phyloP scores from a whole-genome alignment of 805 yeast species.

The Cyberlindnera suaveolens region DNA sequence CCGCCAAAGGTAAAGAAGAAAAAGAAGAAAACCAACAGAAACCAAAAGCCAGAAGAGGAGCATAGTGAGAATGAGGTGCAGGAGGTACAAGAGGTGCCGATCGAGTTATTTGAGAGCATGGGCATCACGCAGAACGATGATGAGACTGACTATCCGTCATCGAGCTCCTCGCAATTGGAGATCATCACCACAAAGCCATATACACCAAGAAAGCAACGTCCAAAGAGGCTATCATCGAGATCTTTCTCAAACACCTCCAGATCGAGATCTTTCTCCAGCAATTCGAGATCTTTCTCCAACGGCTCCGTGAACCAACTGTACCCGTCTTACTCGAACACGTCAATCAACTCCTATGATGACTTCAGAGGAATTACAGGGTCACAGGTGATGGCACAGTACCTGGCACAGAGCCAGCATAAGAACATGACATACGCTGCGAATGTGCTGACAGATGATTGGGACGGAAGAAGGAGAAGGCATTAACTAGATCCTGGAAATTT shows the following conservation, averaged over 20 bases:
- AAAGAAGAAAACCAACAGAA: constrained; percentile 20
- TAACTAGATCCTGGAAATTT: neutral
- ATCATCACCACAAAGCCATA: constrained; percentile 7
- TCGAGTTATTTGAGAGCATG: constrained; percentile 20
- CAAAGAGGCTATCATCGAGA: neutral
- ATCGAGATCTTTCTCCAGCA: too few species aligned
- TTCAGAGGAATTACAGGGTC: constrained; percentile 41
- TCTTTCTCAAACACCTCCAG: too few species aligned
- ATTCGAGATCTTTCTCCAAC: too few species aligned
- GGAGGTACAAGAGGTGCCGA: constrained; percentile 15
- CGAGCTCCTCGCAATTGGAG: constrained; percentile 1
- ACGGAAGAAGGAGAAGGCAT: neutral
- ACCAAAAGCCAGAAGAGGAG: constrained; percentile 1
- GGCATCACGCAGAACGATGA: constrained; percentile 15
- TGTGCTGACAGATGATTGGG: constrained; percentile 44
- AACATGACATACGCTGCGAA: constrained; percentile 45
- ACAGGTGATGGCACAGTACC: constrained; percentile 72
- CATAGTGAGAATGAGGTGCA: constrained; percentile 10
- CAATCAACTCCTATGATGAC: too few species aligned
- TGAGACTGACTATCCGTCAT: neutral
- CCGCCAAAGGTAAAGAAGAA: constrained; percentile 46
- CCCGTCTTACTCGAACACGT: too few species aligned
- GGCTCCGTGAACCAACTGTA: too few species aligned
- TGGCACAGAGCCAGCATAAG: constrained; percentile 67
- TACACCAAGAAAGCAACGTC: constrained; percentile 1